Percentiles rank a stretch among this genome's conserved stretches.
Evolutionary conservation across 768 basidiomycete genomes (phyloP).

Genomic region (Agaricus bisporus): DNA sequence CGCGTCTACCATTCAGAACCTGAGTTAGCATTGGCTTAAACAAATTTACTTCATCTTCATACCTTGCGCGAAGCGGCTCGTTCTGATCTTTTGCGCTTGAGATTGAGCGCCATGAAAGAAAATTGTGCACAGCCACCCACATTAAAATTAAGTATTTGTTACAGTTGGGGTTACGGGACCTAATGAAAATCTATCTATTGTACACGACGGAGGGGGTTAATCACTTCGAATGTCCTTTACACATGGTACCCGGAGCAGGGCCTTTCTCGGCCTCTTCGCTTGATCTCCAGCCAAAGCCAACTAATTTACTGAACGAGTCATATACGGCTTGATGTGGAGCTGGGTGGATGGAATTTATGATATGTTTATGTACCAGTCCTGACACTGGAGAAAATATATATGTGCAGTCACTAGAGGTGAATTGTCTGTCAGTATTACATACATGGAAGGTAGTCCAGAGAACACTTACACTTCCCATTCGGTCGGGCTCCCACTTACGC

Average conservation of each 20-base stretch:
- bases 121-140: constrained; percentile 11
- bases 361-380: constrained; percentile 60
- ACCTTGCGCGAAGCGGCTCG: constrained; percentile 15
- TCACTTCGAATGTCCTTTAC: neutral
- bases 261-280: constrained; percentile 1
- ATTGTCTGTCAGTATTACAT: neutral
- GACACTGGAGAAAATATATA: constrained; percentile 66
- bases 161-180: neutral
- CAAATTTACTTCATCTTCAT: neutral
- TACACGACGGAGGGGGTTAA: neutral
- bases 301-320: constrained; percentile 42
- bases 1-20: neutral
- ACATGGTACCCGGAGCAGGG: constrained; percentile 5
- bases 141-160: neutral
- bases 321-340: constrained; percentile 70
- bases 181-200: neutral
- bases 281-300: constrained; percentile 25
- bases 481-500: constrained; percentile 56
- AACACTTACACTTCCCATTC: constrained; percentile 70
- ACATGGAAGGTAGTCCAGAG: neutral
- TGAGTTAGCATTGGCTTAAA: neutral
- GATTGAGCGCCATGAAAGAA: constrained; percentile 16
- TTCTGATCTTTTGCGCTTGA: constrained; percentile 21
- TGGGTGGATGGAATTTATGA: constrained; percentile 71
- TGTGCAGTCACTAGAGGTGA: constrained; percentile 48